These are phyloP conservation scores for Colletotrichum cordylinicola DNA, from an alignment of 2,329 filamentous ascomycete species.

Conservation along the genomic window DNA sequence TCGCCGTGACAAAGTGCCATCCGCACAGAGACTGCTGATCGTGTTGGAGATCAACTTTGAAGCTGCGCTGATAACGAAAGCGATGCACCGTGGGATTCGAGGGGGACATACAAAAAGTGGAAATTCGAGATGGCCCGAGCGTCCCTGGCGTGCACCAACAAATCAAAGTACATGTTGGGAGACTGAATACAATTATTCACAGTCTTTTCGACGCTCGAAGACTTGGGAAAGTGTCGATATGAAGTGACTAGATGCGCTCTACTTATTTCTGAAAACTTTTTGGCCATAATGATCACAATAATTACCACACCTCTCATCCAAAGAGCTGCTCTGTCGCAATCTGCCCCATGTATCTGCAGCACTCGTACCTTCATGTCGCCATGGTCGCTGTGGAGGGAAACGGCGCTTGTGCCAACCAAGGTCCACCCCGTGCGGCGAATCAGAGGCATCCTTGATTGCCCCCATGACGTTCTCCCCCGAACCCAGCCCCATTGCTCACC, in stretches of 20 bases:
- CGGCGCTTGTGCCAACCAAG: slow-evolving; percentile 18
- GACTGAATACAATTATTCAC: neutral
- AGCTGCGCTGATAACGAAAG: slow-evolving; percentile 9
- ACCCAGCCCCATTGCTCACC: slow-evolving; percentile 21
- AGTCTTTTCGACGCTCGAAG: neutral
- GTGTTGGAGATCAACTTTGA: neutral
- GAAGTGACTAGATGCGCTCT: neutral
- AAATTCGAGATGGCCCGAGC: slow-evolving; percentile 4
- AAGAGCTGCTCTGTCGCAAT: neutral
- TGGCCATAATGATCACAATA: neutral
- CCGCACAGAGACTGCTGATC: neutral
- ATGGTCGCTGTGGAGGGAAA: slow-evolving; percentile 16
- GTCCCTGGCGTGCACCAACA: neutral
- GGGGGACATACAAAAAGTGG: slow-evolving; percentile 3
- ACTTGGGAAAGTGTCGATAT: neutral
- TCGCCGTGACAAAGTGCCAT: neutral
- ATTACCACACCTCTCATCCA: neutral
- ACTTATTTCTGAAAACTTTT: neutral
- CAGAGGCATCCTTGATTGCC: slow-evolving; percentile 5
- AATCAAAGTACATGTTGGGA: neutral
- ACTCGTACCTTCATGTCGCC: slow-evolving; percentile 2
- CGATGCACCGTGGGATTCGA: neutral
- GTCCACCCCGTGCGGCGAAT: slow-evolving; percentile 17
- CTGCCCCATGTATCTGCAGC: neutral
- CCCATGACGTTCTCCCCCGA: slow-evolving; percentile 24